Conservation (phyloP, 805 yeast species). For the Candida xyloterini region DNA sequence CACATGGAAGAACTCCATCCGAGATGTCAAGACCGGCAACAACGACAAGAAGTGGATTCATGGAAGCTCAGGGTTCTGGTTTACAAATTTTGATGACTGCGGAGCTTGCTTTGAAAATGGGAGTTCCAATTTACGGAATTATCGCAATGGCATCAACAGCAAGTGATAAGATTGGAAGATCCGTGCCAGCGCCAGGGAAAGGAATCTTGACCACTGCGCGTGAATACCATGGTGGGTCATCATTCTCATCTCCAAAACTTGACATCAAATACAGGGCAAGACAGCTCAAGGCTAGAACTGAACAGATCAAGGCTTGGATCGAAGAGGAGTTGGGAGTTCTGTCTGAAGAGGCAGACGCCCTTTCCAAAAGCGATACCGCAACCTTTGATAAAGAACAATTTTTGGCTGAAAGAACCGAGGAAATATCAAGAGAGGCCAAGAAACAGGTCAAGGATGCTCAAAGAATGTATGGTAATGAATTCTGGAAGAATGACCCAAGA, state of each 20-base stretch:
- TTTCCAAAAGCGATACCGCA: conserved; percentile 40
- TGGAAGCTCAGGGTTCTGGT: conserved; percentile 99
- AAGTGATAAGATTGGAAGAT: conserved; percentile 96
- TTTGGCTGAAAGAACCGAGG: conserved; percentile 81
- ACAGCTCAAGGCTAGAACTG: conserved; percentile 76
- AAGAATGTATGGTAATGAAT: conserved; percentile 92
- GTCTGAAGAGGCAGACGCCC: conserved; percentile 63
- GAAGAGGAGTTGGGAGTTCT: conserved; percentile 73
- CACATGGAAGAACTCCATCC: conserved; percentile 93
- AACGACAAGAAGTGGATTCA: conserved; percentile 93
- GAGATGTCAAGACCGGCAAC: conserved; percentile 99
- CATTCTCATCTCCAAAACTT: conserved; percentile 75
- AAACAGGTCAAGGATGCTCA: conserved; percentile 87
- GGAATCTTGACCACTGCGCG: conserved; percentile 98
- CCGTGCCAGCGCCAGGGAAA: conserved; percentile 99
- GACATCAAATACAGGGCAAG: conserved; percentile 91
- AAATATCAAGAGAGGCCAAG: conserved; percentile 77
- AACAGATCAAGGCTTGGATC: conserved; percentile 80
- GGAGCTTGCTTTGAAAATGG: conserved; percentile 92
- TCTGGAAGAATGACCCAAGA: conserved; percentile 86
- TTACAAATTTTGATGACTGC: conserved; percentile 95
- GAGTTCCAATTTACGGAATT: conserved; percentile 97
- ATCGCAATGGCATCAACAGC: conserved; percentile 95
- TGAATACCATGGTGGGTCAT: conserved; percentile 79
- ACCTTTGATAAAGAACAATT: conserved; percentile 53